These are phyloP conservation scores for Pythium guiyangense DNA, from an alignment of 352 stramenopile species.

Conservation along the genomic window DNA sequence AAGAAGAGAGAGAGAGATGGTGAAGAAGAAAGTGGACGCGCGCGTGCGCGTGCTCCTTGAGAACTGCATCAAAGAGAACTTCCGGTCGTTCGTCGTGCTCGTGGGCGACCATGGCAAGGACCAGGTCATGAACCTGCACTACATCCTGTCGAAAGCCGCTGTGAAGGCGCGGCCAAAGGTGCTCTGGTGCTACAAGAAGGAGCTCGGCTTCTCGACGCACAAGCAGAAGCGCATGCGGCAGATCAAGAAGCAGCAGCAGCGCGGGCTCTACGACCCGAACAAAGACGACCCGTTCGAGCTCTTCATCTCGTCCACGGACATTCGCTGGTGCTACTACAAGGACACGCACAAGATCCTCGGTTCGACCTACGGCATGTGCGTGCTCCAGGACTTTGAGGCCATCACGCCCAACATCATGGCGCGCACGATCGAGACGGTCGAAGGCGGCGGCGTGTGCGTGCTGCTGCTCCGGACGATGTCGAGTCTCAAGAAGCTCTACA, in stretches of 20 bases:
- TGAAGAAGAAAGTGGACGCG: constrained; percentile 99
- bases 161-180: constrained; percentile 95
- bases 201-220: constrained; percentile 99
- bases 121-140: constrained; percentile 98
- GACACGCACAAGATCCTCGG: constrained; percentile 99
- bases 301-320: constrained; percentile 98
- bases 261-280: constrained; percentile 90
- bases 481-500: constrained; percentile 98
- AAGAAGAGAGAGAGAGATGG: too few species aligned
- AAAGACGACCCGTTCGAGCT: constrained; percentile 98
- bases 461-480: constrained; percentile 98
- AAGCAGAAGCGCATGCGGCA: constrained; percentile 92
- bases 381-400: constrained; percentile 99
- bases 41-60: constrained; percentile 97
- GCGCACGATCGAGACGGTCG: constrained; percentile 98
- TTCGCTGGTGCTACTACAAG: constrained; percentile 99
- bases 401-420: constrained; percentile 99
- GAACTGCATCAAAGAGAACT: constrained; percentile 95
- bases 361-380: constrained; percentile 97
- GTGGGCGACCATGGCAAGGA: constrained; percentile 99
- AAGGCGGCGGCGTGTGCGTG: constrained; percentile 96
- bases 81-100: constrained; percentile 96
- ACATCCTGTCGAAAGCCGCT: constrained; percentile 95
- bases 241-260: constrained; percentile 94
- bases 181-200: constrained; percentile 99